phyloP scores from a whole-genome alignment of 2,329 filamentous ascomycete species.

The Arthrobotrys pseudoclavata region DNA sequence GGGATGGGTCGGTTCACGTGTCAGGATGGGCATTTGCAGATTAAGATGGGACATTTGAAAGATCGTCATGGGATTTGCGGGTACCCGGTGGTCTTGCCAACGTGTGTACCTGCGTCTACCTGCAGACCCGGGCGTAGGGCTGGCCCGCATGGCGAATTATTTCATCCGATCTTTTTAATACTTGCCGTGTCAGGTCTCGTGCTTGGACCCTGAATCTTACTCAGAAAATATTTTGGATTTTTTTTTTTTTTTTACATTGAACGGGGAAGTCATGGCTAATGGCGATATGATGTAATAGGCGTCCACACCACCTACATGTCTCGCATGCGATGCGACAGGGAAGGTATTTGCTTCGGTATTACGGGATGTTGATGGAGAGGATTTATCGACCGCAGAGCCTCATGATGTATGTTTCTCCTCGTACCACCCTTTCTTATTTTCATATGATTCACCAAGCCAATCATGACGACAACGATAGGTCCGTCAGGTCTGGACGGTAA shows the following conservation, averaged over 20 bases:
- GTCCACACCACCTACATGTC: constrained; percentile 78
- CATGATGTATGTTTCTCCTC: constrained; percentile 77
- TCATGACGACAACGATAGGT: constrained; percentile 20
- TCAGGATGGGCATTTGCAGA: constrained; percentile 5
- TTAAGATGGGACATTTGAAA: constrained; percentile 5
- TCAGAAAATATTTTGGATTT: constrained; percentile 19
- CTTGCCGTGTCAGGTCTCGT: constrained; percentile 74
- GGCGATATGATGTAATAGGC: constrained; percentile 66
- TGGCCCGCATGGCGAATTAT: constrained; percentile 53
- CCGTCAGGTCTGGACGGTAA: constrained; percentile 90
- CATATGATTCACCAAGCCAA: constrained; percentile 23
- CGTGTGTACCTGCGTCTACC: constrained; percentile 47
- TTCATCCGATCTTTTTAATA: constrained; percentile 55
- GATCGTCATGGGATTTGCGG: constrained; percentile 47
- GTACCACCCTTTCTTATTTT: not conserved
- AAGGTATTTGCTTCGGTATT: constrained; percentile 85
- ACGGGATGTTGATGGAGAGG: constrained; percentile 88
- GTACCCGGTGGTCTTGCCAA: constrained; percentile 18
- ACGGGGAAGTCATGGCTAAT: constrained; percentile 67
- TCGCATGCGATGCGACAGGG: constrained; percentile 88
- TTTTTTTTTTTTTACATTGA: constrained; percentile 68
- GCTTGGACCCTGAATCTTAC: constrained; percentile 70
- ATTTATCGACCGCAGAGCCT: constrained; percentile 87
- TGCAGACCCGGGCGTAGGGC: constrained; percentile 50
- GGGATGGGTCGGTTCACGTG: constrained; percentile 16